Percentiles rank a stretch among this genome's conserved stretches.
Evolutionary conservation across 352 stramenopile genomes (phyloP).

Genomic region (Phytopythium ostracodes): DNA sequence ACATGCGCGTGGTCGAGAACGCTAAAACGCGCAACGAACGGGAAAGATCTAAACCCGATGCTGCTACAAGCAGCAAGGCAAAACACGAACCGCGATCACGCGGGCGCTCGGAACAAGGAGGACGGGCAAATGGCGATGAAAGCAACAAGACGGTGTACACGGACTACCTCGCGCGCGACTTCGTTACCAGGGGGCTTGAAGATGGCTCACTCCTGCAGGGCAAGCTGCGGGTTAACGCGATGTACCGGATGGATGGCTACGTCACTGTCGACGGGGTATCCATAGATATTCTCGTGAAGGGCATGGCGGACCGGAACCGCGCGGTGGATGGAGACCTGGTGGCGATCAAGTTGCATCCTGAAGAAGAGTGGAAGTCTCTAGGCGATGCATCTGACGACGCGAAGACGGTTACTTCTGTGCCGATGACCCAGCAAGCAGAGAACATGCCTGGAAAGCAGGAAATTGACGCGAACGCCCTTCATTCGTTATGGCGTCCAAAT

Average conservation of each 20-base stretch:
- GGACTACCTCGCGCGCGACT: conserved; percentile 34
- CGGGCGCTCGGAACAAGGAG: conserved; percentile 1
- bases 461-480: conserved; percentile 32
- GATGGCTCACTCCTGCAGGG: conserved; percentile 44
- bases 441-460: conserved; percentile 17
- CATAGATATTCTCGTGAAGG: conserved; percentile 73
- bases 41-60: neutral
- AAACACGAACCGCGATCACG: neutral
- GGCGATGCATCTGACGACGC: conserved; percentile 12
- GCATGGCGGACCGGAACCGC: conserved; percentile 66
- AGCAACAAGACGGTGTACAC: conserved; percentile 18
- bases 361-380: conserved; percentile 54
- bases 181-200: conserved; percentile 29
- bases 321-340: conserved; percentile 82
- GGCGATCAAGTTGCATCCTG: conserved; percentile 45
- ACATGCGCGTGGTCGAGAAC: conserved; percentile 5
- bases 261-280: conserved; percentile 69
- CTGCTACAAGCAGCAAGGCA: neutral
- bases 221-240: conserved; percentile 70
- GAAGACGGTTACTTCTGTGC: conserved; percentile 17
- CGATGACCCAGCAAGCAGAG: neutral
- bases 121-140: conserved; percentile 6
- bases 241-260: conserved; percentile 73
- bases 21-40: neutral
- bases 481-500: conserved; percentile 43